Conservation (phyloP, 2,329 filamentous ascomycete species). For the Remersonia thermophila region DNA sequence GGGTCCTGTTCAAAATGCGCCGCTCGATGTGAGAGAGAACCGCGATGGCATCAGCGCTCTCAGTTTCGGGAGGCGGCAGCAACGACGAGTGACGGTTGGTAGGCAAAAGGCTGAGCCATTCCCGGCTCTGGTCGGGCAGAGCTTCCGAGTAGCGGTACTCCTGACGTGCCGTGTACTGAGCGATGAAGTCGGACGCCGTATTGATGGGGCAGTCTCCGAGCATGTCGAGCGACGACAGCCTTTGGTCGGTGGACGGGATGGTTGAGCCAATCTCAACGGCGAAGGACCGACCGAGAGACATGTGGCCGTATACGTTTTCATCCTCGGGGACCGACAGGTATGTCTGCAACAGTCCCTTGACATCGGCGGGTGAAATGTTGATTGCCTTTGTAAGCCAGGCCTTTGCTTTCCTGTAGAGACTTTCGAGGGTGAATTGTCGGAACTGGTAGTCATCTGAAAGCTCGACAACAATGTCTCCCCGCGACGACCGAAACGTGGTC, state of each 20-base stretch:
- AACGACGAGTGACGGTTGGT: constrained; percentile 41
- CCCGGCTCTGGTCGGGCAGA: constrained; percentile 53
- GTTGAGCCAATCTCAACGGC: constrained; percentile 82
- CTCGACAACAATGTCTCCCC: constrained; percentile 70
- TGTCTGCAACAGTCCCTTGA: constrained; percentile 90
- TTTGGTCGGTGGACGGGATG: constrained; percentile 76
- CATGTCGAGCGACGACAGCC: constrained; percentile 68
- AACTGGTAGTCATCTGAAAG: constrained; percentile 88
- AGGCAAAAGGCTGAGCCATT: constrained; percentile 51
- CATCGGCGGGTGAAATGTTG: constrained; percentile 76
- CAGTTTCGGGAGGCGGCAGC: constrained; percentile 36
- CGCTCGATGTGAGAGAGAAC: constrained; percentile 62
- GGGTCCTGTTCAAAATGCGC: constrained; percentile 55
- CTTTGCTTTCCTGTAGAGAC: constrained; percentile 63
- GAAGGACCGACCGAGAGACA: constrained; percentile 87
- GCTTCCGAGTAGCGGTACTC: constrained; percentile 84
- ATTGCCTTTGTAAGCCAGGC: constrained; percentile 71
- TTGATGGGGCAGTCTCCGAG: constrained; percentile 68
- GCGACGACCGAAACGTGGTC: constrained; percentile 63
- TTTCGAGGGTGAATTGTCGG: constrained; percentile 65
- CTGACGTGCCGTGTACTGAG: constrained; percentile 92
- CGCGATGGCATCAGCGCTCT: constrained; percentile 47
- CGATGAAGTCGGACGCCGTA: constrained; percentile 88
- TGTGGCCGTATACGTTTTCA: constrained; percentile 78
- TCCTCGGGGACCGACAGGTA: constrained; percentile 94